Evolutionary conservation across 257 asterid genomes (phyloP), one percentile per base, ranked within the genome.

Genomic region (Buddleja alternifolia): DNA sequence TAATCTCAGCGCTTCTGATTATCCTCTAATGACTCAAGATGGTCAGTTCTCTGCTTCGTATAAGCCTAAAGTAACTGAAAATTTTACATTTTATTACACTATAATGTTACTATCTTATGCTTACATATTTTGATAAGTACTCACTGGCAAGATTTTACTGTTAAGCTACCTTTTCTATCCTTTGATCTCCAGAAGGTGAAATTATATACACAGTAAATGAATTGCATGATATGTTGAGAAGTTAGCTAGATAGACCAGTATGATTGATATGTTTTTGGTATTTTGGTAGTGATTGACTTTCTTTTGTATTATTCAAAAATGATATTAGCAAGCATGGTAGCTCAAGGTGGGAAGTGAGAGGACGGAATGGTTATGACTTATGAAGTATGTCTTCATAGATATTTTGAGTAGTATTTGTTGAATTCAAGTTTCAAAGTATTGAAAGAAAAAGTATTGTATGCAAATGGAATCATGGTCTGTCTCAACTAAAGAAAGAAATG

Each of bases 1-100:
- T 36, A 94, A 94, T 82, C 93, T 94, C 14, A 94, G 99, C 68
- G 99, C 99, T 76, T 94, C 99, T 1, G 99, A 94, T 84, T 94
- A 94, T 82, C 99, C 99, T 62, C 95, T 94, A 1, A 40, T 94
- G 86, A 89, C 97, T 74, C 99, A 89, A 81, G 99, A 94, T 73
- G 99, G 99, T 94, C 8, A 86, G 95, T 84, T 48, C 64, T 75
- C 66, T 66, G 53, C 58, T 71, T 68, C 40, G 53, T 52, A 2
- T 64, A 32, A 39, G 55, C 50, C 55, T 61, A 17, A 47, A 51
- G 44, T 16, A 4, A 20, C 32, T 60, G 60, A 67, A 29, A 10
- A 16, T 62, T 55, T 42, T 54, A 14, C 34, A 8, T 23, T 7
- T 54, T 73, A 20, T 52, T 41, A 53, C n/a, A 10, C 56, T 69